Evolutionary conservation across 2,329 filamentous ascomycete genomes (phyloP).

Genomic region (Neurospora sp.): DNA sequence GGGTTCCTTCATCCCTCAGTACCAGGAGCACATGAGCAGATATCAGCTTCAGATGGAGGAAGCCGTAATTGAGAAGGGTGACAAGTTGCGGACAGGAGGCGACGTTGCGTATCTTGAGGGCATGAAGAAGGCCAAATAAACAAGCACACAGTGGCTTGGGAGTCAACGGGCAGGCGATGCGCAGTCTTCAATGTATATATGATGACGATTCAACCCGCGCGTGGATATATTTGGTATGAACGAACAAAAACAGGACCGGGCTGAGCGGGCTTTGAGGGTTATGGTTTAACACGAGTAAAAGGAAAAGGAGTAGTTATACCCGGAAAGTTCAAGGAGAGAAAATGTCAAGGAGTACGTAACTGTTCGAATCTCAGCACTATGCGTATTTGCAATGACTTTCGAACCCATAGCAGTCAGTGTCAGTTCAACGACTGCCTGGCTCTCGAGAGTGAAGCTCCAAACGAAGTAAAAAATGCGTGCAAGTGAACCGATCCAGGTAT

Average conservation of each 20-base stretch:
- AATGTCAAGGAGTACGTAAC: background rate
- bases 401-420: background rate
- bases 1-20: conserved; percentile 44
- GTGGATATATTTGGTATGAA: background rate
- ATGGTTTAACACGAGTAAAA: background rate
- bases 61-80: conserved; percentile 56
- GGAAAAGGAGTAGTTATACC: background rate
- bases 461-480: background rate
- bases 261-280: background rate
- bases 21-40: conserved; percentile 46
- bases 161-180: background rate
- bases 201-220: background rate
- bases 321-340: background rate
- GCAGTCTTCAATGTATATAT: background rate
- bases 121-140: conserved; percentile 28
- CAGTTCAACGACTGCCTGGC: background rate
- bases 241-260: background rate
- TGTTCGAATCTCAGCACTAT: background rate
- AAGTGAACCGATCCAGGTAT: background rate
- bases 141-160: background rate
- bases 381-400: background rate
- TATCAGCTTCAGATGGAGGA: conserved; percentile 55
- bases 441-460: background rate
- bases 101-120: conserved; percentile 39
- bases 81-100: conserved; percentile 43